Percentiles rank a stretch among this genome's conserved stretches.
phyloP scores from a whole-genome alignment of 2,329 filamentous ascomycete genomes.

The Sporothrix dimorphospora region DNA sequence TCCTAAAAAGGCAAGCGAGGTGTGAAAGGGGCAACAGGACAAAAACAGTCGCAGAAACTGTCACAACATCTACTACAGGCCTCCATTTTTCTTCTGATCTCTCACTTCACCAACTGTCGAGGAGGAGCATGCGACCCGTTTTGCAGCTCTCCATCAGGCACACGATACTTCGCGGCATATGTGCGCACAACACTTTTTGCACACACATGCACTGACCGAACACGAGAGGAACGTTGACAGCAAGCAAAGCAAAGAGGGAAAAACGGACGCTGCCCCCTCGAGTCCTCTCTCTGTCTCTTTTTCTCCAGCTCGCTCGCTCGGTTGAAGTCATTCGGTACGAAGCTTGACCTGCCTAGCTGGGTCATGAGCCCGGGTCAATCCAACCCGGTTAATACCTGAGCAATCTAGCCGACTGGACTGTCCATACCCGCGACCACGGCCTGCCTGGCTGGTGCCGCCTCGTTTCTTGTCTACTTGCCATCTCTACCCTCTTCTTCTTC shows the following conservation, averaged over 20 bases:
- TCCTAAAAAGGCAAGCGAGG: not conserved
- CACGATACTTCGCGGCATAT: not conserved
- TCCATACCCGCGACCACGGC: not conserved
- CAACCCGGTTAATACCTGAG: constrained; percentile 30
- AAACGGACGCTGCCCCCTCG: not conserved
- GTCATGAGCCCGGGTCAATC: constrained; percentile 31
- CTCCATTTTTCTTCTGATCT: not conserved
- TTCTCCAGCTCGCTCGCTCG: not conserved
- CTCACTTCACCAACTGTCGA: not conserved
- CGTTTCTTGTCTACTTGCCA: not conserved
- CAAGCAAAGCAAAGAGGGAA: not conserved
- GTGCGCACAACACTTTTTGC: not conserved
- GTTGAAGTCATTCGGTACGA: constrained; percentile 21
- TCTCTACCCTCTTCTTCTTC: not conserved
- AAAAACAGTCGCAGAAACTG: not conserved
- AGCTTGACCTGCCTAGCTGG: constrained; percentile 27
- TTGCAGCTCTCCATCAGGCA: too few relatives aligned
- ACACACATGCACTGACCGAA: not conserved
- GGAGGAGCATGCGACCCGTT: too few relatives aligned
- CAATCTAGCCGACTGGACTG: constrained; percentile 26
- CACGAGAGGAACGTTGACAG: not conserved
- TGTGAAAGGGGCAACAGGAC: not conserved
- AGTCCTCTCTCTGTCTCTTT: not conserved
- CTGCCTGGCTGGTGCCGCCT: constrained; percentile 9
- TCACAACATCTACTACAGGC: not conserved